Evolutionary conservation across 129 eudicot species (phyloP).

Genomic region (Daucus carota): DNA sequence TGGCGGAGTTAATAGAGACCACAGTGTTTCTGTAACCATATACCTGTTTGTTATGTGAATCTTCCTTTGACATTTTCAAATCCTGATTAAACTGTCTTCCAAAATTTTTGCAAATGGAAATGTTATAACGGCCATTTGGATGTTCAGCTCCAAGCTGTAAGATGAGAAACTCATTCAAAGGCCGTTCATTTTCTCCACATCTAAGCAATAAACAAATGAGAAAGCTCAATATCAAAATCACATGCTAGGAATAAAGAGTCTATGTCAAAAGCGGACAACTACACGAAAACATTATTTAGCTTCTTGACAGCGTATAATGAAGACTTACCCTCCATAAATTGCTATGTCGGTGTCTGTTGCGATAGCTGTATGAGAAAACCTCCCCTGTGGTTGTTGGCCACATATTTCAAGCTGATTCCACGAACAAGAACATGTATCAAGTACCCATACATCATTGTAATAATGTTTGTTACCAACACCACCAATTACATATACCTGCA

Average conservation of each 20-base stretch:
- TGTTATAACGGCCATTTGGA: conserved; percentile 33
- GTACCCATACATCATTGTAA: conserved; percentile 80
- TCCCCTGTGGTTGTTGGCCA: conserved; percentile 71
- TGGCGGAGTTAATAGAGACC: neutral
- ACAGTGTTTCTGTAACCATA: neutral
- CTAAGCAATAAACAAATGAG: conserved; percentile 26
- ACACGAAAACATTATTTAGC: neutral
- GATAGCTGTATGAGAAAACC: conserved; percentile 89
- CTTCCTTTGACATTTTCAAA: conserved; percentile 21
- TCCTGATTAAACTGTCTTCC: conserved; percentile 36
- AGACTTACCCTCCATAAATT: conserved; percentile 81
- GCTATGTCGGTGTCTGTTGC: conserved; percentile 57
- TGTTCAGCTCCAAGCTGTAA: conserved; percentile 56
- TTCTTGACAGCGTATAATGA: neutral
- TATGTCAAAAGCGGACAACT: neutral
- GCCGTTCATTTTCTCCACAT: conserved; percentile 96
- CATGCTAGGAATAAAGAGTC: neutral
- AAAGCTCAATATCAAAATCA: neutral
- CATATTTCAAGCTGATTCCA: conserved; percentile 64
- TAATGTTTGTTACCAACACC: conserved; percentile 88
- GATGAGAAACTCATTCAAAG: conserved; percentile 70
- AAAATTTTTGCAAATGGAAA: conserved; percentile 27
- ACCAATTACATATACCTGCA: conserved; percentile 70
- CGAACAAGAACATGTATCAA: conserved; percentile 43
- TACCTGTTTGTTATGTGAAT: conserved; percentile 30